Percentiles rank a stretch among this genome's conserved stretches.
These are phyloP conservation scores for Ustilago sp. DNA, from an alignment of 1,284 basidiomycete species.

Conservation along the genomic window DNA sequence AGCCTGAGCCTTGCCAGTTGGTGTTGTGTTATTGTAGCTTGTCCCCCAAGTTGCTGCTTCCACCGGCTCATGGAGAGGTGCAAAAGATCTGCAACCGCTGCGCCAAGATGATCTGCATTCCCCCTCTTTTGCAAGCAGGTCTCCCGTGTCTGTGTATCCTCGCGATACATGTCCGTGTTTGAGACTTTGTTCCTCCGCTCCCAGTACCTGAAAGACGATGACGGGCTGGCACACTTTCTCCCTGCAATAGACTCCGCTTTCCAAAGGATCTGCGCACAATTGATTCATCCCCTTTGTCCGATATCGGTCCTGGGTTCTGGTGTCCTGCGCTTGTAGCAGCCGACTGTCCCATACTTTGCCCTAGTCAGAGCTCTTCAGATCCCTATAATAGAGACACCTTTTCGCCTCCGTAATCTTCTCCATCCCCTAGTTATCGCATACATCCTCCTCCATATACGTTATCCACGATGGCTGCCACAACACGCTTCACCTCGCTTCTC, in stretches of 20 bases:
- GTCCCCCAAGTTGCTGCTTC: background rate
- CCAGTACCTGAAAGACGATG: background rate
- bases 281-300: background rate
- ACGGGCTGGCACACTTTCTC: background rate
- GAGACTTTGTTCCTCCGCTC: slow-evolving; percentile 2
- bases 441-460: slow-evolving; percentile 7
- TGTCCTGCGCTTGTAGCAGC: background rate
- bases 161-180: background rate
- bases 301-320: background rate
- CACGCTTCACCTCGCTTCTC: slow-evolving; percentile 21
- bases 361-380: background rate
- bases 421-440: slow-evolving; percentile 5
- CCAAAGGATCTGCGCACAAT: background rate
- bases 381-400: background rate
- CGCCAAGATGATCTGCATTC: slow-evolving; percentile 20
- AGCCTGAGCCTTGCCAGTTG: background rate
- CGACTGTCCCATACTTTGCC: background rate
- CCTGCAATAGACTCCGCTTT: slow-evolving; percentile 4
- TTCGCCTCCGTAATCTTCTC: background rate
- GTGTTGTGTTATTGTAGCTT: slow-evolving; percentile 1
- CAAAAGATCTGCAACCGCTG: slow-evolving; percentile 9
- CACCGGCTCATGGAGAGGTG: slow-evolving; percentile 13
- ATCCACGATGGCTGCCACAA: slow-evolving; percentile 11
- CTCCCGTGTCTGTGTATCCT: background rate
- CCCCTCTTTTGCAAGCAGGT: background rate